A percentile compares a stretch with the other conserved stretches of the same genome.
Evolutionary conservation across 805 yeast genomes (phyloP).

Genomic region (Kodamaea nitidulidarum): DNA sequence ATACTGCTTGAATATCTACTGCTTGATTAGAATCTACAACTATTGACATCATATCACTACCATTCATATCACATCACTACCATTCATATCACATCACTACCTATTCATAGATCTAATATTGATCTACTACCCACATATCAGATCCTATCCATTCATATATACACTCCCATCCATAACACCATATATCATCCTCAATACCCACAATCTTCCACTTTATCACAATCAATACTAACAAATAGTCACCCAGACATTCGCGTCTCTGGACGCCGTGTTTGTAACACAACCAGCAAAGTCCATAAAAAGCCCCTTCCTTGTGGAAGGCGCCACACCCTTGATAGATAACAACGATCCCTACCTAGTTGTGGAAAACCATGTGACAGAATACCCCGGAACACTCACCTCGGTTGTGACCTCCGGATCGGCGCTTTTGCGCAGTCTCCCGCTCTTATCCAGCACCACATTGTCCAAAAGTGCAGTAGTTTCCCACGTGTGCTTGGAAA

Average conservation of each 20-base stretch:
- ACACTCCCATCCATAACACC: too few relatives aligned
- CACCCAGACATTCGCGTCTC: slow-evolving; percentile 23
- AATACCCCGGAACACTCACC: slow-evolving; percentile 21
- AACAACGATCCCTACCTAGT: slow-evolving; percentile 52
- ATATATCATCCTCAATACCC: too few relatives aligned
- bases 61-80: too few relatives aligned
- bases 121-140: too few relatives aligned
- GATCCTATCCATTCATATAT: too few relatives aligned
- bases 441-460: slow-evolving; percentile 44
- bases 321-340: slow-evolving; percentile 30
- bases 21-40: too few relatives aligned
- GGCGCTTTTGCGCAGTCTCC: slow-evolving; percentile 55
- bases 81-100: too few relatives aligned
- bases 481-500: slow-evolving; percentile 56
- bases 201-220: neutral
- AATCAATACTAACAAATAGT: slow-evolving; percentile 17
- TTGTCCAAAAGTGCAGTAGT: slow-evolving; percentile 45
- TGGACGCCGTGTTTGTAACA: slow-evolving; percentile 36
- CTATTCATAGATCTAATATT: too few relatives aligned
- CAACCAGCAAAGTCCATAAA: slow-evolving; percentile 45
- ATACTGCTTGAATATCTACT: too few relatives aligned
- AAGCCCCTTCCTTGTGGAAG: slow-evolving; percentile 18
- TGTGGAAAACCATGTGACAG: slow-evolving; percentile 31
- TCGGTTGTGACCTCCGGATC: slow-evolving; percentile 52
- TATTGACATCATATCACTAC: too few relatives aligned